Conservation (phyloP, 2,329 filamentous ascomycete species). For the Fusarium azukiicola region DNA sequence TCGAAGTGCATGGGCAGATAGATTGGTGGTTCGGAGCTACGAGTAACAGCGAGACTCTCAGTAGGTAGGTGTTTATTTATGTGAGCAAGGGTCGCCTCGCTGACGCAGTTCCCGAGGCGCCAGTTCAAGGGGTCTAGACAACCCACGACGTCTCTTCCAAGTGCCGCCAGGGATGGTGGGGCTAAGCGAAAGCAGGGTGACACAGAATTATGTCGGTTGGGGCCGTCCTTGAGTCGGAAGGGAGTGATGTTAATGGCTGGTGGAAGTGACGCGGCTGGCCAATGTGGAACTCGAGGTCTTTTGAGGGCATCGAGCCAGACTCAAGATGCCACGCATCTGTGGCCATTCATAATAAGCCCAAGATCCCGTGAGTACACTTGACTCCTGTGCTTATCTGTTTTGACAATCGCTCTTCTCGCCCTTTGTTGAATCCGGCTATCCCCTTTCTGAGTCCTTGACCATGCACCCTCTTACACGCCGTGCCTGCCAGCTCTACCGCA, state of each 20-base stretch:
- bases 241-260: neutral
- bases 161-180: slow-evolving; percentile 10
- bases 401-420: neutral
- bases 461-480: slow-evolving; percentile 27
- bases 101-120: slow-evolving; percentile 4
- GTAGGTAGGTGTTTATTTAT: slow-evolving; percentile 16
- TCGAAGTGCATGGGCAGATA: too few species aligned
- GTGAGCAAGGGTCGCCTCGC: slow-evolving; percentile 9
- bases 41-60: neutral
- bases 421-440: neutral
- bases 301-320: neutral
- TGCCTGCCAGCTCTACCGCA: neutral
- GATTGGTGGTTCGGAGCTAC: neutral
- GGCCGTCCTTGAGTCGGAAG: neutral
- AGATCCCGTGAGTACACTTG: neutral
- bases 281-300: neutral
- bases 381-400: neutral
- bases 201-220: neutral
- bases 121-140: neutral
- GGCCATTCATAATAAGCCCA: neutral
- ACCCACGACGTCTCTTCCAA: neutral
- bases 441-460: neutral
- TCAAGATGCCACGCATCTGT: neutral
- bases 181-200: neutral
- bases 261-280: neutral